Conservation (phyloP, 2,329 filamentous ascomycete species). For the Zasmidium citrigriseum region DNA sequence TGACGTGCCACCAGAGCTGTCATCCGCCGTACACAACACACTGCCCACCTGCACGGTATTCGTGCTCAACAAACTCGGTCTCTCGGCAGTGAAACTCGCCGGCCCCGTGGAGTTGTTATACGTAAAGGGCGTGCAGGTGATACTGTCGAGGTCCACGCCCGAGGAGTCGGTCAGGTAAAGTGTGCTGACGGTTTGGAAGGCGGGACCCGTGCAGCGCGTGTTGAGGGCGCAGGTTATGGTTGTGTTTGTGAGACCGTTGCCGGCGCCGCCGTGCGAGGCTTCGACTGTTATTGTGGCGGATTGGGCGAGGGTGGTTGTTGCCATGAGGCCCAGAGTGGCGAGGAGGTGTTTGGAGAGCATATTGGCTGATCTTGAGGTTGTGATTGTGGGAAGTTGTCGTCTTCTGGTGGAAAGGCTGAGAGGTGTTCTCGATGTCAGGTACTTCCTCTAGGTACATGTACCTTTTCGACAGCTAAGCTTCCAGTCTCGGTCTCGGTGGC, state of each 20-base stretch:
- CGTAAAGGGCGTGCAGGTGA: conserved; percentile 29
- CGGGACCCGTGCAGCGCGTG: conserved; percentile 23
- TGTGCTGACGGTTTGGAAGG: conserved; percentile 26
- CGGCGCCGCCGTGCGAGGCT: conserved; percentile 27
- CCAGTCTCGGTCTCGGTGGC: no score
- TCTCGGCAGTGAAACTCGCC: conserved; percentile 24
- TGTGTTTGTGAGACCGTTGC: conserved; percentile 26
- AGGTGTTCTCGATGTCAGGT: no score
- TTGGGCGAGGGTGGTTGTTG: conserved; percentile 17
- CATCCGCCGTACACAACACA: conserved; percentile 21
- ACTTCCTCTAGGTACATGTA: no score
- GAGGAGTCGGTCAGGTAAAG: conserved; percentile 27
- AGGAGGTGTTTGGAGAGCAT: conserved; percentile 13
- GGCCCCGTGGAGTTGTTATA: conserved; percentile 22
- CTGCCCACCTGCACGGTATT: conserved; percentile 29
- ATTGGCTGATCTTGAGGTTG: background rate
- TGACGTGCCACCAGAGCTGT: background rate
- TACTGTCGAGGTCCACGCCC: conserved; percentile 17
- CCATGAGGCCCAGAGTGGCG: conserved; percentile 8
- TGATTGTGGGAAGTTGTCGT: background rate
- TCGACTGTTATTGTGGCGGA: conserved; percentile 25
- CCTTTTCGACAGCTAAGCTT: no score
- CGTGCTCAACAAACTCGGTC: conserved; percentile 25
- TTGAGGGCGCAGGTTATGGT: conserved; percentile 28
- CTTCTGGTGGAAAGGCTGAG: no score